Evolutionary conservation across 495 filamentous ascomycete species (phyloP).

Genomic region (Penicillium malachiteum): DNA sequence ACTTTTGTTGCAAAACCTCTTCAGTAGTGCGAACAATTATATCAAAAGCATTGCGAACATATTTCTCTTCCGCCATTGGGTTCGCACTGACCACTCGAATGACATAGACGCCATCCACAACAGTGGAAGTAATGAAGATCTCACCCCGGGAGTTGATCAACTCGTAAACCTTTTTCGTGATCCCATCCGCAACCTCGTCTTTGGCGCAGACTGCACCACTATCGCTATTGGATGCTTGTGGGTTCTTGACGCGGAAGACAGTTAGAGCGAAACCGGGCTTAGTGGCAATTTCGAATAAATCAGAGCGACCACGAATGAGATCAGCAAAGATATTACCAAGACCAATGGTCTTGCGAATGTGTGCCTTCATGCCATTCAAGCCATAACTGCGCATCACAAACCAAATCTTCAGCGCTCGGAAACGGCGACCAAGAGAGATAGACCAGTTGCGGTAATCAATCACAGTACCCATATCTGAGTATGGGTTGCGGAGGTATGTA

Average conservation of each 20-base stretch:
- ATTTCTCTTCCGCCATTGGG: constrained; percentile 65
- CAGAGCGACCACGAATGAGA: constrained; percentile 56
- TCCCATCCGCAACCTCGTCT: constrained; percentile 55
- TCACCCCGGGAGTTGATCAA: constrained; percentile 70
- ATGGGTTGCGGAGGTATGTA: constrained; percentile 76
- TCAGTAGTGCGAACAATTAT: constrained; percentile 69
- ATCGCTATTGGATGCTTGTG: constrained; percentile 22
- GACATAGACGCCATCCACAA: constrained; percentile 72
- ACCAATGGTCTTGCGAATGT: constrained; percentile 64
- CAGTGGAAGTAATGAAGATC: constrained; percentile 80
- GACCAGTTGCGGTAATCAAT: constrained; percentile 99
- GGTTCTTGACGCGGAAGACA: constrained; percentile 59
- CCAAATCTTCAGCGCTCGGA: constrained; percentile 93
- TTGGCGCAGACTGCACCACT: constrained; percentile 28
- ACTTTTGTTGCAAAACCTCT: constrained; percentile 45
- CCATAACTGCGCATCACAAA: constrained; percentile 91
- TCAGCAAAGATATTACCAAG: constrained; percentile 70
- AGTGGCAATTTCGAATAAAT: constrained; percentile 77
- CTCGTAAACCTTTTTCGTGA: constrained; percentile 81
- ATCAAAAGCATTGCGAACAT: constrained; percentile 74
- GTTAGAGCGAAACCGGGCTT: constrained; percentile 78
- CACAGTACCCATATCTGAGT: constrained; percentile 78
- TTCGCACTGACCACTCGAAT: constrained; percentile 81
- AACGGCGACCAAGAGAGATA: constrained; percentile 91
- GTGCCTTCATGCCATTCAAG: constrained; percentile 69